Evolutionary conservation across 2,329 filamentous ascomycete species (phyloP).

Genomic region (Alternaria hordeiaustralica): DNA sequence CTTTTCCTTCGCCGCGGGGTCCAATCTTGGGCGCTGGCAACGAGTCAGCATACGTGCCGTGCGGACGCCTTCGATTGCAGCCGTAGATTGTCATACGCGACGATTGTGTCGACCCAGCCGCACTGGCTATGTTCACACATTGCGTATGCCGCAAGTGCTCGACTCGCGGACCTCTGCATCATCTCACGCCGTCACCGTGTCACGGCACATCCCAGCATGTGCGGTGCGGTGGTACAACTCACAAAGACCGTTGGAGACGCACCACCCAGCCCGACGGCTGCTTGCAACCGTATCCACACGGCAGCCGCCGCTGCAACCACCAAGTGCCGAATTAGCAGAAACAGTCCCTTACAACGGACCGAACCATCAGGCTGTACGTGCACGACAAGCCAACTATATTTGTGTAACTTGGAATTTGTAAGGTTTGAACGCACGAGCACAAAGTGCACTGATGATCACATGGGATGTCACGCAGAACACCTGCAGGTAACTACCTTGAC

Average conservation of each 20-base stretch:
- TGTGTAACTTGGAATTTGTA: neutral
- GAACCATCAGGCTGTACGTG: neutral
- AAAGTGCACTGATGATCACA: neutral
- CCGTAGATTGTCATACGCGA: neutral
- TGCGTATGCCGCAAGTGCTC: neutral
- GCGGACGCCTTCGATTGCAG: neutral
- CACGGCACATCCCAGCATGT: slow-evolving; percentile 3
- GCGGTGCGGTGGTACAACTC: neutral
- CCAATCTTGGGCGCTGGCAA: neutral
- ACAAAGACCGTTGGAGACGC: slow-evolving; percentile 1
- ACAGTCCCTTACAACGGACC: neutral
- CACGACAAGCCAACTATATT: slow-evolving; percentile 1
- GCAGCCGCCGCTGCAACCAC: slow-evolving; percentile 1
- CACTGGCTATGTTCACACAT: neutral
- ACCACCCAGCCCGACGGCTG: slow-evolving; percentile 3
- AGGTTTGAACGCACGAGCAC: slow-evolving; percentile 9
- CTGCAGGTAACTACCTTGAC: neutral
- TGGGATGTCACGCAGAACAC: neutral
- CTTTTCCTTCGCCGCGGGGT: neutral
- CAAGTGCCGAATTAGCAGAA: slow-evolving; percentile 1
- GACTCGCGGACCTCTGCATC: neutral
- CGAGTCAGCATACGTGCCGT: neutral
- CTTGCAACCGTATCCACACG: slow-evolving; percentile 6
- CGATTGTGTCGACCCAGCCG: neutral
- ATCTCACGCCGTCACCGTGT: slow-evolving; percentile 3